phyloP scores from a whole-genome alignment of 2,329 filamentous ascomycete genomes.

The Arthrocladium fulminans region DNA sequence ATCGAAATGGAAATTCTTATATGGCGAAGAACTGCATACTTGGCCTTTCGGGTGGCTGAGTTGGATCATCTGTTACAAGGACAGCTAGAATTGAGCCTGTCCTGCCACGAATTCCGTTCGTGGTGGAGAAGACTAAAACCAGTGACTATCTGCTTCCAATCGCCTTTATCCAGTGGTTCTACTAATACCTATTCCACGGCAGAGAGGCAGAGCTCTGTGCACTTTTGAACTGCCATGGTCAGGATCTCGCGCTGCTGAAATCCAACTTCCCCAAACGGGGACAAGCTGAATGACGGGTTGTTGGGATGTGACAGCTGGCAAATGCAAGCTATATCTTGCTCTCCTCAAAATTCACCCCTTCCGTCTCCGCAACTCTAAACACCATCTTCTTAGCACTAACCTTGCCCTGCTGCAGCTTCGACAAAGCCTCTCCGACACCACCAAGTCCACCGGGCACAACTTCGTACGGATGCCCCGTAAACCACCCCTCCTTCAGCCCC shows the following conservation, averaged over 20 bases:
- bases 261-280: too few species aligned
- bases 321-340: slow-evolving; percentile 1
- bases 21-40: slow-evolving; percentile 22
- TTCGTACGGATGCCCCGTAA: slow-evolving; percentile 43
- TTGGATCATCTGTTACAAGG: slow-evolving; percentile 23
- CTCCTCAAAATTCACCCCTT: slow-evolving; percentile 8
- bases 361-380: slow-evolving; percentile 45
- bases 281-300: too few species aligned
- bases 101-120: not conserved
- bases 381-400: slow-evolving; percentile 59
- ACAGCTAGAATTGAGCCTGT: slow-evolving; percentile 8
- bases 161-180: not conserved
- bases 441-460: slow-evolving; percentile 45
- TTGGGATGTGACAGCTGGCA: too few species aligned
- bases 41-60: slow-evolving; percentile 20
- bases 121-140: not conserved
- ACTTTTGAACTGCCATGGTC: not conserved
- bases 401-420: slow-evolving; percentile 50
- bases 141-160: too few species aligned
- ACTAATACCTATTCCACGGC: not conserved
- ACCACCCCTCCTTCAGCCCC: slow-evolving; percentile 42
- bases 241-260: not conserved
- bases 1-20: slow-evolving; percentile 19
- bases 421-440: slow-evolving; percentile 46
- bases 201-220: not conserved